These are phyloP conservation scores for Asterochloris erici DNA, from an alignment of 139 green algal species.

Conservation along the genomic window DNA sequence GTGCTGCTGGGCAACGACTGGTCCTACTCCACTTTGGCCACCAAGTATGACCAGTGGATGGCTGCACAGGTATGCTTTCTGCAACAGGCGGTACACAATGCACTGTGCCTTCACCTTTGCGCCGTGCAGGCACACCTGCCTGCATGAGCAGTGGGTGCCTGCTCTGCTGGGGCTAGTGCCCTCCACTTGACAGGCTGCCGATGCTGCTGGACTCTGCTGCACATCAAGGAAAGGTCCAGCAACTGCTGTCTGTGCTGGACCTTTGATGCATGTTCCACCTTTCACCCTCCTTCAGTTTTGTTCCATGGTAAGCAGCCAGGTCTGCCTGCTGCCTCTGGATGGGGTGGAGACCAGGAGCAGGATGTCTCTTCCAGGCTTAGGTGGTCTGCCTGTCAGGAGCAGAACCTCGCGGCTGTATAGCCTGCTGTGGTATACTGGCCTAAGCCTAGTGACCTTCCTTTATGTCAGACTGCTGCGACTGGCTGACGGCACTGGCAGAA, in stretches of 20 bases:
- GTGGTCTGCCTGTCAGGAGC: not conserved
- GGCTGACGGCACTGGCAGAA: not conserved
- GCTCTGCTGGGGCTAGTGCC: not conserved
- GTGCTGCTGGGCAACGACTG: conserved; percentile 44
- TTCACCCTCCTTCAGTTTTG: too few relatives aligned
- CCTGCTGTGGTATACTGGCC: not conserved
- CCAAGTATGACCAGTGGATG: conserved; percentile 48
- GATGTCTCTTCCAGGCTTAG: not conserved
- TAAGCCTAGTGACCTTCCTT: not conserved
- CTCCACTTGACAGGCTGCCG: not conserved
- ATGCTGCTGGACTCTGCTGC: too few relatives aligned
- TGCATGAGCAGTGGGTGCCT: not conserved
- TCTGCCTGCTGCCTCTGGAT: not conserved
- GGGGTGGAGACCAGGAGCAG: not conserved
- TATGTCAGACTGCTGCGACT: not conserved
- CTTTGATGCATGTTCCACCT: too few relatives aligned
- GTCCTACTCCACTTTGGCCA: conserved; percentile 33
- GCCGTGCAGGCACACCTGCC: not conserved
- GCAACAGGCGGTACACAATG: not conserved
- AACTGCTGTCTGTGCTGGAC: too few relatives aligned
- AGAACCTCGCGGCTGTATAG: not conserved
- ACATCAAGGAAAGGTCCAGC: too few relatives aligned
- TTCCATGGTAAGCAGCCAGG: too few relatives aligned
- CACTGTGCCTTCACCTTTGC: not conserved
- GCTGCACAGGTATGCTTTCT: conserved; percentile 15